Conservation (phyloP, 495 filamentous ascomycete genomes). For the Beverwykella pulmonaria region DNA sequence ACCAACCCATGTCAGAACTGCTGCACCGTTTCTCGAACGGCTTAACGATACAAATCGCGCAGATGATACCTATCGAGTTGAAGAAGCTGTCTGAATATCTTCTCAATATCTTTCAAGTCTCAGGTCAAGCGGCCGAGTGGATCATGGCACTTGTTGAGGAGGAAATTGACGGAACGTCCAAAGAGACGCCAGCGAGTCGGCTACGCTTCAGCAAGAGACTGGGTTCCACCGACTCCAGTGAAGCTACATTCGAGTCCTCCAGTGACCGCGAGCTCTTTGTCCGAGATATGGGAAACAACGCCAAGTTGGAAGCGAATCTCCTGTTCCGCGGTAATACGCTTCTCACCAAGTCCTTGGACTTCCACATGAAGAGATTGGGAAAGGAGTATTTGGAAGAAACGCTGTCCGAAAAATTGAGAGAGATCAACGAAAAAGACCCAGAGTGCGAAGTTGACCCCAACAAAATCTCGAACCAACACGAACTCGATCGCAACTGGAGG, state of each 20-base stretch:
- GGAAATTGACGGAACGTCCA: constrained; percentile 91
- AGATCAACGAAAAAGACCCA: constrained; percentile 84
- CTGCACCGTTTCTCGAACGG: constrained; percentile 82
- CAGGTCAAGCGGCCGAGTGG: constrained; percentile 86
- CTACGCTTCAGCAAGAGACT: constrained; percentile 75
- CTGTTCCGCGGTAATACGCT: constrained; percentile 95
- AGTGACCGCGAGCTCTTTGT: constrained; percentile 65
- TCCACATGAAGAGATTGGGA: constrained; percentile 91
- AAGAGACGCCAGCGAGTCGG: constrained; percentile 69
- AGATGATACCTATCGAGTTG: constrained; percentile 74
- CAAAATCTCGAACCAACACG: constrained; percentile 68
- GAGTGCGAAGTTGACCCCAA: constrained; percentile 96
- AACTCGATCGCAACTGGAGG: constrained; percentile 82
- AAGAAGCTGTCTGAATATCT: constrained; percentile 81
- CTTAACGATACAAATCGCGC: constrained; percentile 81
- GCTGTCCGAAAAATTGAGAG: constrained; percentile 76
- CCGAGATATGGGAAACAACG: constrained; percentile 62
- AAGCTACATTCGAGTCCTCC: constrained; percentile 50
- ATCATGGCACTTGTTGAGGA: constrained; percentile 91
- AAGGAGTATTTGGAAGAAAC: constrained; percentile 92
- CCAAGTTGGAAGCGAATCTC: constrained; percentile 81
- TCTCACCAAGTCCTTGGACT: constrained; percentile 89
- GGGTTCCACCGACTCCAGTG: constrained; percentile 76
- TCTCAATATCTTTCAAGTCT: constrained; percentile 94
- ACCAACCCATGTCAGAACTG: constrained; percentile 79